Conservation (phyloP, 2,329 filamentous ascomycete genomes). For the Dothidotthia symphoricarpi region DNA sequence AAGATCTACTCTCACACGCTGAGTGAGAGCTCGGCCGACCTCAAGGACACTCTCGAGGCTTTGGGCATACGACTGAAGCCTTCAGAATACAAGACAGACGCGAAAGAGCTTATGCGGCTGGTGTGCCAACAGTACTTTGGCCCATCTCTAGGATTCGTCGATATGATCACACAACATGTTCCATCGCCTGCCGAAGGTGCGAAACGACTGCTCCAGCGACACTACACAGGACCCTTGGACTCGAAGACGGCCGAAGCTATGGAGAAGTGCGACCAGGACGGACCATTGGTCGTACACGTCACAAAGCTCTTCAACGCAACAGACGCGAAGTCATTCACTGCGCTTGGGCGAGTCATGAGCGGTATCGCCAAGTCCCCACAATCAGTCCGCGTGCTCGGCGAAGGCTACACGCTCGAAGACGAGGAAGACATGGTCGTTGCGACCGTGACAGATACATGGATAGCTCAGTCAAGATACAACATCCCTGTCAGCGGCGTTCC, state of each 20-base stretch:
- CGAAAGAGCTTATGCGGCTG: conserved; percentile 80
- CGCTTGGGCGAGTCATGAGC: conserved; percentile 88
- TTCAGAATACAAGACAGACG: conserved; percentile 86
- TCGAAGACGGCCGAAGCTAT: conserved; percentile 78
- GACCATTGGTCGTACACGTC: conserved; percentile 85
- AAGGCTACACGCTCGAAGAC: conserved; percentile 93
- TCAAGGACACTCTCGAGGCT: conserved; percentile 73
- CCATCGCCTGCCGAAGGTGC: conserved; percentile 82
- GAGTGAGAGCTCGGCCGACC: conserved; percentile 80
- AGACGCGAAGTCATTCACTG: conserved; percentile 88
- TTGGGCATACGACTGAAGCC: conserved; percentile 87
- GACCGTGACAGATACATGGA: conserved; percentile 81
- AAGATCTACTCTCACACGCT: conserved; percentile 96
- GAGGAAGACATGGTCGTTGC: conserved; percentile 95
- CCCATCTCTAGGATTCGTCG: conserved; percentile 82
- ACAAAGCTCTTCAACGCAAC: conserved; percentile 89
- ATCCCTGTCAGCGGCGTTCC: conserved; percentile 88
- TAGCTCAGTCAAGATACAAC: conserved; percentile 90
- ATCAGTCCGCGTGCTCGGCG: conserved; percentile 86
- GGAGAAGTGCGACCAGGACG: conserved; percentile 79
- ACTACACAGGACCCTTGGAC: conserved; percentile 89
- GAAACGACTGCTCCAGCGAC: conserved; percentile 72
- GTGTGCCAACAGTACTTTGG: conserved; percentile 97
- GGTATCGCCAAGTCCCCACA: conserved; percentile 80
- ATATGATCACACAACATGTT: conserved; percentile 89